Evolutionary conservation across 2,329 filamentous ascomycete genomes (phyloP), one percentile per base, ranked within the genome.

Genomic region (Colletotrichum chrysophilum): DNA sequence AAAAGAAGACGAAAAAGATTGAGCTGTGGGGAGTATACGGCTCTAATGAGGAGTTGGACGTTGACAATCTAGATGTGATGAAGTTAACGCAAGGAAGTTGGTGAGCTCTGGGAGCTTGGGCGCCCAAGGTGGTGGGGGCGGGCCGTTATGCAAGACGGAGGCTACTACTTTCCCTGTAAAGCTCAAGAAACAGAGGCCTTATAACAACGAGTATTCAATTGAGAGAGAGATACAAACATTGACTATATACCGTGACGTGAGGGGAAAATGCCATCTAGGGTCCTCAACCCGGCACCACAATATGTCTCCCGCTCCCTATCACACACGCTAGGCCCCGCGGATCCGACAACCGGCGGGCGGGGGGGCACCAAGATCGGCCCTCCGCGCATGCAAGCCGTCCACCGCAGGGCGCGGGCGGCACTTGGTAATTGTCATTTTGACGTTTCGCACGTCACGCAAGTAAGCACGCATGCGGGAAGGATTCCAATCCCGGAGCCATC

Each of bases 341-440:
- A 24, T 55, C 61, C 61, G 34, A 56, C 62, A 8, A 32, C 8
- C 32, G 61, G n/a, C n/a, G 36, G 34, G 43, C n/a, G 43, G 43
- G 43, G 43, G 43, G 43, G n/a, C n/a, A 48, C n/a, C 13, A 43
- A 66, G 34, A 76, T 64, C 56, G 62, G 30, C 66, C 69, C n/a
- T 28, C 12, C 34, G 32, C 28, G 28, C 30, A 58, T 38, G 48
- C 56, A 68, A 21, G 8, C 64, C 52, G 56, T 75, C 70, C 14
- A 36, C 58, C 64, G 36, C 18, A 75, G 70, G 74, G 74, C 74
- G 74, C 70, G 34, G 43, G 74, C 58, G 52, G 66, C 64, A 10
- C 43, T 34, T 16, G 24, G 5, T 12, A 30, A 55, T 70, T 74
- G 56, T 66, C 70, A 60, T 56, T 36, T 30, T 52, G 10, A 21